Percentiles rank a stretch among this genome's conserved stretches.
phyloP scores from a whole-genome alignment of 805 yeast genomes.

The Barnettozyma siamensis region DNA sequence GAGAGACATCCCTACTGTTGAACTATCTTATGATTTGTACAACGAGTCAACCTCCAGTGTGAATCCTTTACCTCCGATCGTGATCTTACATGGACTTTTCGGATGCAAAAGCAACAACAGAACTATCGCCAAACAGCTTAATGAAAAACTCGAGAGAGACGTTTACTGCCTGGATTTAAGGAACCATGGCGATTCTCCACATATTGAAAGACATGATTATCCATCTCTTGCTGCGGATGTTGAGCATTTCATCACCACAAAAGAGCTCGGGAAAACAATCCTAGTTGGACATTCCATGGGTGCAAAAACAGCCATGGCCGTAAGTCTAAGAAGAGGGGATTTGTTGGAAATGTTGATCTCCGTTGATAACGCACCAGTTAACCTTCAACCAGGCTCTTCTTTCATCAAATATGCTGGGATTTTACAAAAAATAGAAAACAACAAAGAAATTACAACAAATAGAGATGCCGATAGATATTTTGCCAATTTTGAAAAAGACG shows the following conservation, averaged over 20 bases:
- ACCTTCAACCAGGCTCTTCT: conserved; percentile 46
- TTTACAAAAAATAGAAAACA: conserved; percentile 50
- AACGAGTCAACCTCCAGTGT: conserved; percentile 22
- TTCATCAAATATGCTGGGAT: conserved; percentile 66
- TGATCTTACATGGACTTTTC: conserved; percentile 84
- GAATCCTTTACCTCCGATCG: conserved; percentile 47
- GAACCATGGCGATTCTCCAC: conserved; percentile 93
- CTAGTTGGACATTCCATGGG: conserved; percentile 87
- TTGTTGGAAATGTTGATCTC: conserved; percentile 57
- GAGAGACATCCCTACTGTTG: conserved; percentile 44
- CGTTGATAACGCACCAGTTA: conserved; percentile 89
- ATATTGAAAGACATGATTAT: conserved; percentile 63
- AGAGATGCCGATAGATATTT: conserved; percentile 67
- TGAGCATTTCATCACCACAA: conserved; percentile 52
- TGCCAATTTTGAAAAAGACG: conserved; percentile 52
- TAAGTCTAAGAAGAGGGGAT: conserved; percentile 62
- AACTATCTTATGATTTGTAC: conserved; percentile 48
- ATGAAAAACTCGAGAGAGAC: conserved; percentile 43
- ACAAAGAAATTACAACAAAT: conserved; percentile 37
- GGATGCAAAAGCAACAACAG: conserved; percentile 82
- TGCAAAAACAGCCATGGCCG: conserved; percentile 89
- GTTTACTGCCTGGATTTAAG: conserved; percentile 73
- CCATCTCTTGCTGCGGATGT: conserved; percentile 82
- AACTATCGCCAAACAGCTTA: conserved; percentile 61
- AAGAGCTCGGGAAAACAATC: conserved; percentile 42